phyloP scores from a whole-genome alignment of 768 basidiomycete genomes.

The Boletus vinaceobasis region DNA sequence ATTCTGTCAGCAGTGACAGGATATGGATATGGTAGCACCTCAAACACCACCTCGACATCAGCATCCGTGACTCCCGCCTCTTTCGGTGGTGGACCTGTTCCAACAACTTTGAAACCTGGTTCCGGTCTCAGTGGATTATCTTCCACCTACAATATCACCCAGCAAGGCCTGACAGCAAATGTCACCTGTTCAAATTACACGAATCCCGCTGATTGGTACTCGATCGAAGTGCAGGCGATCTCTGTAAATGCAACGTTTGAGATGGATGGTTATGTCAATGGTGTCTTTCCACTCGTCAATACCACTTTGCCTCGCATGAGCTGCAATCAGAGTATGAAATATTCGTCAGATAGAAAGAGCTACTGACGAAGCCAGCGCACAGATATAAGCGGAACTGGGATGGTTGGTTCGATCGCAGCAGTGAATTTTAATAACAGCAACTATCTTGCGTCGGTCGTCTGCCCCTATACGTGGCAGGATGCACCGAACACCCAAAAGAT shows the following conservation, averaged over 20 bases:
- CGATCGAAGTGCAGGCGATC: background rate
- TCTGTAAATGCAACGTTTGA: background rate
- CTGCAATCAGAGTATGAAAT: background rate
- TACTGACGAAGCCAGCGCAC: background rate
- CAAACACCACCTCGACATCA: background rate
- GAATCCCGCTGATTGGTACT: background rate
- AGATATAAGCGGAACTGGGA: conserved; percentile 1
- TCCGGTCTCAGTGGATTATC: background rate
- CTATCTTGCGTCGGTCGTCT: background rate
- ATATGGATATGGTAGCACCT: background rate
- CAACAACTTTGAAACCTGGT: background rate
- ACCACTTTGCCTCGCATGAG: background rate
- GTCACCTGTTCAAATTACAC: background rate
- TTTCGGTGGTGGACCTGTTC: background rate
- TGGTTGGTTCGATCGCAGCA: background rate
- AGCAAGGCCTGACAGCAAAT: background rate
- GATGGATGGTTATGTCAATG: background rate
- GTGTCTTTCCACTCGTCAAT: background rate
- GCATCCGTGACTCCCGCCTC: background rate
- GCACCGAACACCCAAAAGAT: background rate
- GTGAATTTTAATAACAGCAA: conserved; percentile 1
- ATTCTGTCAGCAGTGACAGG: background rate
- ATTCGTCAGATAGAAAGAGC: too few species aligned
- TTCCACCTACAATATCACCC: background rate
- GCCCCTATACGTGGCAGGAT: background rate